Evolutionary conservation across 352 stramenopile species (phyloP), one percentile per base, ranked within the genome.

Genomic region (Albugo candida): DNA sequence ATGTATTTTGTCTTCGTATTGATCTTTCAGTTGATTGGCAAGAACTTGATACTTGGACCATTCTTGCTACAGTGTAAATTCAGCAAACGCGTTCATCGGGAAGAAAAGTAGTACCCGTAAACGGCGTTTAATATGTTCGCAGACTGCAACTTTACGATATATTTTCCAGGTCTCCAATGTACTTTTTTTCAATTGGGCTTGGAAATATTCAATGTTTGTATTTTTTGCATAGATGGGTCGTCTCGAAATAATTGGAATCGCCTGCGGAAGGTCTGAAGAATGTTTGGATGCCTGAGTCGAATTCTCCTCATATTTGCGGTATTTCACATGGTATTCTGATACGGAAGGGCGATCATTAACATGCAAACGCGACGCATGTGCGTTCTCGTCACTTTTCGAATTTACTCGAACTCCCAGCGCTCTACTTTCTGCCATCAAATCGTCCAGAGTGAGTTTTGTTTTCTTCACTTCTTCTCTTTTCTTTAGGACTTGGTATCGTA

Each of bases 151-250:
- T 24, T 58, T 65, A 2, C 71, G 66, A 35, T 79, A 59, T 1
- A 89, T 63, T 14, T 81, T 57, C 19, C 78, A 64, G 0, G 67
- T 70, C 47, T 83, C 77, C 38, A 65, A 62, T 0, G 59, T 66
- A 17, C 72, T 60, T 10, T 65, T 64, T 39, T 81, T 61, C n/a
- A 91, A 55, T 20, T 75, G 71, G 13, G 49, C 48, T 35, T 87
- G 72, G 11, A 87, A 52, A 16, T 86, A 67, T 41, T 64, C 67
- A 46, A 87, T 91, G 21, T 87, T 87, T 13, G 72, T 81, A 54
- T 82, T 70, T 51, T 91, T 91, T 11, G 77, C 75, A 56, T 91
- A 87, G 49, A 91, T 60, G 0, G 74, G 77, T 2, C 77, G 67
- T 13, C 77, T 61, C 13, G 74, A 87, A 39, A 87, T 79, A 12